phyloP scores from a whole-genome alignment of 257 asterid genomes.

The Nicotiana sylvestris region DNA sequence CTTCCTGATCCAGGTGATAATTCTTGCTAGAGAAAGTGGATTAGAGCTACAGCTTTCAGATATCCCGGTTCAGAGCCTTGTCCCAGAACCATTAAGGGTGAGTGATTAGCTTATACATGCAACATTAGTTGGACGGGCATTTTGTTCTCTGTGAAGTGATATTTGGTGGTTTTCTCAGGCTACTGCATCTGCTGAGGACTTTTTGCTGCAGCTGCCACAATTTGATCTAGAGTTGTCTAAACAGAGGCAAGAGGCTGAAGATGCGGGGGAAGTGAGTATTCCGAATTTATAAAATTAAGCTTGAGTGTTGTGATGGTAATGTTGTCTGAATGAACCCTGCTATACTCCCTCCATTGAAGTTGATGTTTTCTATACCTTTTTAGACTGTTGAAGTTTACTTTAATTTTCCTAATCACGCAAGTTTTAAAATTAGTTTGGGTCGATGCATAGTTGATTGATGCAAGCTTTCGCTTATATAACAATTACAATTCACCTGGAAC shows the following conservation, averaged over 20 bases:
- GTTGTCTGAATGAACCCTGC: not conserved
- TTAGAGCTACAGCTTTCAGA: conserved; percentile 78
- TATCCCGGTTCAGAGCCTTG: conserved; percentile 77
- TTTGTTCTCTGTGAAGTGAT: conserved; percentile 16
- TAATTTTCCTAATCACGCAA: not conserved
- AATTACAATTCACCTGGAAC: not conserved
- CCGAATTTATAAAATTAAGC: not conserved
- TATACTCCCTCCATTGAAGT: not conserved
- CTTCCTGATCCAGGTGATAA: conserved; percentile 64
- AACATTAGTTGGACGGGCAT: not conserved
- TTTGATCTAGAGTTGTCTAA: conserved; percentile 70
- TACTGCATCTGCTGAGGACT: conserved; percentile 66
- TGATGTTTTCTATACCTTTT: not conserved
- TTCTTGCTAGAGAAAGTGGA: conserved; percentile 94
- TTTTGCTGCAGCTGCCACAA: conserved; percentile 62
- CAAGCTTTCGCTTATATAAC: not conserved
- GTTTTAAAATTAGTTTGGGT: not conserved
- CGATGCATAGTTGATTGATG: not conserved
- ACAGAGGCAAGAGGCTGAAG: conserved; percentile 81
- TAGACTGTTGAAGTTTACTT: not conserved
- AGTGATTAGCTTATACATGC: conserved; percentile 12
- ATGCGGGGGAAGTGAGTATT: conserved; percentile 72
- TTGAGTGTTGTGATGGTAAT: not conserved
- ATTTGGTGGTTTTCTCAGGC: conserved; percentile 44
- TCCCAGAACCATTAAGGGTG: conserved; percentile 80